These are phyloP conservation scores for Puccinia coronata DNA, from an alignment of 1,284 basidiomycete species.

Conservation along the genomic window DNA sequence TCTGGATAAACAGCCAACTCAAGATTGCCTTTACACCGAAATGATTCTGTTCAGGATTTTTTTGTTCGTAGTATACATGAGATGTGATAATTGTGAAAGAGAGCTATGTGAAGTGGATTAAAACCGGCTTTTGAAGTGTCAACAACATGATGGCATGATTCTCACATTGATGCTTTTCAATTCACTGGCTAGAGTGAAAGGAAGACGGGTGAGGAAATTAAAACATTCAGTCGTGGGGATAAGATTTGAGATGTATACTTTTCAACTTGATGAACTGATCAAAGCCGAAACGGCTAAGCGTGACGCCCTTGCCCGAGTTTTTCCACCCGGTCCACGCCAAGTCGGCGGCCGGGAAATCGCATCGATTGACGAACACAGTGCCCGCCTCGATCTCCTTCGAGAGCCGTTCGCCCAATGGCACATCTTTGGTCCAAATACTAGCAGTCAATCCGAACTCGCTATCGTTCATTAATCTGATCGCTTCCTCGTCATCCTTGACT, in stretches of 20 bases:
- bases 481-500: constrained; percentile 80
- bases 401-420: constrained; percentile 70
- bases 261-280: constrained; percentile 56
- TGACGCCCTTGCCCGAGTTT: constrained; percentile 84
- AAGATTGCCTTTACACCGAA: no score
- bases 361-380: constrained; percentile 88
- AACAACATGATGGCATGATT: no score
- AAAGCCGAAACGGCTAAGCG: constrained; percentile 79
- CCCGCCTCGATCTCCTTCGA: constrained; percentile 77
- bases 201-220: background rate
- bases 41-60: no score
- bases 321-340: constrained; percentile 92
- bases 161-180: no score
- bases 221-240: background rate
- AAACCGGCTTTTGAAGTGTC: no score
- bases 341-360: constrained; percentile 85
- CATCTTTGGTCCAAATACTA: constrained; percentile 85
- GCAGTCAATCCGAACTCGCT: constrained; percentile 92
- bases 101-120: no score
- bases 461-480: constrained; percentile 87
- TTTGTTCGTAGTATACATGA: no score
- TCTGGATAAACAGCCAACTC: no score
- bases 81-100: no score
- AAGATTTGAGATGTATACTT: constrained; percentile 42
- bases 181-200: no score